Evolutionary conservation across 768 basidiomycete genomes (phyloP), one percentile per base, ranked within the genome.

Genomic region (Mycena polygramma): DNA sequence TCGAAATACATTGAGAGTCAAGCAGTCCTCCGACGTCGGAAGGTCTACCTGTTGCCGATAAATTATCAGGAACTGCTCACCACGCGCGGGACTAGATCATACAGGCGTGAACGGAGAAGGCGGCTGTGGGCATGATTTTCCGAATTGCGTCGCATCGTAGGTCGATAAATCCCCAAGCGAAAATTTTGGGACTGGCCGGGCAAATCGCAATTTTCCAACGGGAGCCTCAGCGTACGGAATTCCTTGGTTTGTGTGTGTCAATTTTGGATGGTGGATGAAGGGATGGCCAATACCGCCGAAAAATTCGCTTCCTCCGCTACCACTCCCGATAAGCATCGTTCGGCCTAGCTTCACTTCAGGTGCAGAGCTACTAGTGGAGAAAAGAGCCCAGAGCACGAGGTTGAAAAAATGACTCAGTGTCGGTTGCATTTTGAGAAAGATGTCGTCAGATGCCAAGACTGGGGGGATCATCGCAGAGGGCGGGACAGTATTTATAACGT

Each of bases 1-100:
- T 2, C 81, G 77, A 59, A 80, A 82, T n/a, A 88, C 77, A 71
- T 88, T 88, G 57, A 88, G 65, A 6, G 75, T 81, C 45, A 88
- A 76, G 65, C 86, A 86, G 69, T 87, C 58, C 35, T 60, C 58
- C 5, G 58, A 60, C 10, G 36, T 14, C 14, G 58, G 30, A 54
- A 69, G 68, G 63, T 20, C 52, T 5, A 22, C 69, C 51, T 63
- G 45, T 57, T 14, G 39, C 17, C 36, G 26, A 22, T 7, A 11
- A 22, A 43, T 37, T 49, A n/a, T 39, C 5, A 39, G 43, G 10
- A 54, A 14, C 43, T 36, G 43, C 11, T 49, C 24, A 13, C 37
- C 19, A 22, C 4, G 62, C 8, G 41, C 8, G n/a, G n/a, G 17
- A 13, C 9, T 46, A 20, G 46, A 9, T 20, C 57, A 19, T 49